Evolutionary conservation across 768 basidiomycete genomes (phyloP).

Genomic region (Daedalea quercina): DNA sequence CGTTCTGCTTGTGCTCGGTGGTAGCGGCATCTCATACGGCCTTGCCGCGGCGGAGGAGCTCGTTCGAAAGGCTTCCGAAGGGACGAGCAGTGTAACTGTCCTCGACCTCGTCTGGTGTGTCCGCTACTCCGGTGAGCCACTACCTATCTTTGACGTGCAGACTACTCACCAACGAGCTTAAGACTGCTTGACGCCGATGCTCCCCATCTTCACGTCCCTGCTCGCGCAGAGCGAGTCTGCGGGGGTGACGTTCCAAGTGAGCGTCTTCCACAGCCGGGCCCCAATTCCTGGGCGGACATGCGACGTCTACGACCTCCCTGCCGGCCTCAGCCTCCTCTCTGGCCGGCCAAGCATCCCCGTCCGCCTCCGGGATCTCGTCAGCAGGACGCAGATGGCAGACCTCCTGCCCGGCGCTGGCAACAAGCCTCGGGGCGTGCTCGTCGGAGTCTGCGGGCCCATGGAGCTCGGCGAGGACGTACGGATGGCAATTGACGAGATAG

Average conservation of each 20-base stretch:
- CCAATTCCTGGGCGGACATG: constrained; percentile 8
- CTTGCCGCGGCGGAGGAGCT: constrained; percentile 47
- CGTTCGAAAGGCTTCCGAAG: constrained; percentile 28
- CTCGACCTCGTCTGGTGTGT: constrained; percentile 53
- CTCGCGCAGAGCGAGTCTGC: constrained; percentile 25
- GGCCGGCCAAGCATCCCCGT: constrained; percentile 16
- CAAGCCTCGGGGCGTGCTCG: constrained; percentile 27
- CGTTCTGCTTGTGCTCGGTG: constrained; percentile 51
- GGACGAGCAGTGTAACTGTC: constrained; percentile 32
- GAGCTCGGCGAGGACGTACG: constrained; percentile 32
- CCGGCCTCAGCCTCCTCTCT: constrained; percentile 22
- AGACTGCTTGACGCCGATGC: constrained; percentile 31
- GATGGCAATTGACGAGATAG: constrained; percentile 29
- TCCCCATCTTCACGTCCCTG: constrained; percentile 32
- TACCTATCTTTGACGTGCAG: too few species aligned
- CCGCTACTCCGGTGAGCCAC: constrained; percentile 32
- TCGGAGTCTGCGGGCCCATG: constrained; percentile 37
- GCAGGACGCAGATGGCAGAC: background rate
- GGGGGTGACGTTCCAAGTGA: constrained; percentile 29
- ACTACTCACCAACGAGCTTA: constrained; percentile 12
- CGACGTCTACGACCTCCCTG: constrained; percentile 17
- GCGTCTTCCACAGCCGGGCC: constrained; percentile 38
- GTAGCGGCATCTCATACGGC: constrained; percentile 54
- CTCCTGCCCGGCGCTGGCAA: background rate
- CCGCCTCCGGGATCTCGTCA: background rate